Percentiles rank a stretch among this genome's conserved stretches.
Conservation (phyloP, 768 basidiomycete species). For the Podaxis pistillaris region DNA sequence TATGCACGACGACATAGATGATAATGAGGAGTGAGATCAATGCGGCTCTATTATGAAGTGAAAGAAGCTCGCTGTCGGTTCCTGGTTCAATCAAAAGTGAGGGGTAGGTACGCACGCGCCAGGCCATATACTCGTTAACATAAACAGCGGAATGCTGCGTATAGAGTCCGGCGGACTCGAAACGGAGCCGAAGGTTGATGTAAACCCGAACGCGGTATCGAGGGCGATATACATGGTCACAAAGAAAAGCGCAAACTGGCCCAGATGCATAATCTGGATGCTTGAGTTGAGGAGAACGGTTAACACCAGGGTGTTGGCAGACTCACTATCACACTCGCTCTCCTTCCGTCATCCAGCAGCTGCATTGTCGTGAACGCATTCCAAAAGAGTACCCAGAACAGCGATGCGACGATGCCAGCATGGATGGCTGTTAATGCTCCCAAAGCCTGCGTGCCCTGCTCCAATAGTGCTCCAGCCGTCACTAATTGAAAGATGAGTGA, state of each 20-base stretch:
- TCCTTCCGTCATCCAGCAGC: conserved; percentile 78
- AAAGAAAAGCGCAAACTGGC: conserved; percentile 55
- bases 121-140: conserved; percentile 73
- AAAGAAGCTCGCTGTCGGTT: background rate
- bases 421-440: conserved; percentile 69
- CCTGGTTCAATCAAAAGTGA: background rate
- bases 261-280: conserved; percentile 50
- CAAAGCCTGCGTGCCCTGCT: conserved; percentile 66
- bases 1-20: conserved; percentile 63
- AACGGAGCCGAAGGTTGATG: conserved; percentile 47
- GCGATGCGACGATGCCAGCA: conserved; percentile 62
- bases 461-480: conserved; percentile 65
- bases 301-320: background rate
- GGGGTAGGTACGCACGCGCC: conserved; percentile 49
- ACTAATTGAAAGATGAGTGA: conserved; percentile 70
- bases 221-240: conserved; percentile 76
- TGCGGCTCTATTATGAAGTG: conserved; percentile 44
- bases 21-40: conserved; percentile 65
- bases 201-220: conserved; percentile 67
- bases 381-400: conserved; percentile 69
- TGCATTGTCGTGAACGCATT: conserved; percentile 72
- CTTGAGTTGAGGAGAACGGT: background rate
- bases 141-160: conserved; percentile 67
- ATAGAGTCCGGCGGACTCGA: conserved; percentile 52
- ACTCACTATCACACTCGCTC: conserved; percentile 55